Percentiles rank a stretch among this genome's conserved stretches.
phyloP scores from a whole-genome alignment of 768 basidiomycete species.

The Suillus paluster region DNA sequence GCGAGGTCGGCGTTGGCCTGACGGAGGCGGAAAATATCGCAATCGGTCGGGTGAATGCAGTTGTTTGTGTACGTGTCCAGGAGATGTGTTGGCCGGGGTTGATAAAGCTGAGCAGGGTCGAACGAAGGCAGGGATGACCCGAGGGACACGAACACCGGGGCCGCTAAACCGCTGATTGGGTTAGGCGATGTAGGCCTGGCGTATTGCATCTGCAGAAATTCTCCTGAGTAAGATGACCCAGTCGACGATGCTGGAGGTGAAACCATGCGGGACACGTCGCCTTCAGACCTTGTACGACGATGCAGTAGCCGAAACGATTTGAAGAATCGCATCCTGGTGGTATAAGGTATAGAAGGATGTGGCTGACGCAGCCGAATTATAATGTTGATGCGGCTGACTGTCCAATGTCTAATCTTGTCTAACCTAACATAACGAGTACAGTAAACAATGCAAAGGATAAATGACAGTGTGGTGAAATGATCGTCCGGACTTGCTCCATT shows the following conservation, averaged over 20 bases:
- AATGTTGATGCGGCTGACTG: too few relatives aligned
- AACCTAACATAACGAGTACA: neutral
- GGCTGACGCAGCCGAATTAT: neutral
- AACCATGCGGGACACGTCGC: constrained; percentile 37
- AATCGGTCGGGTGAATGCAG: neutral
- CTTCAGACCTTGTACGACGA: constrained; percentile 51
- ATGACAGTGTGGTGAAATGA: neutral
- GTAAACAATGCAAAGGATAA: neutral
- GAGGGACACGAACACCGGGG: constrained; percentile 30
- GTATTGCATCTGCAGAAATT: neutral
- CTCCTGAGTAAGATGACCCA: constrained; percentile 2
- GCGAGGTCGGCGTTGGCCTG: constrained; percentile 24
- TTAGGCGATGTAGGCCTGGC: neutral
- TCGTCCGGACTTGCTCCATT: neutral
- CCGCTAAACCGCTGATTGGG: neutral
- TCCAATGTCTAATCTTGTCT: too few relatives aligned
- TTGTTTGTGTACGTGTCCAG: constrained; percentile 17
- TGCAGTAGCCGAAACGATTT: constrained; percentile 48
- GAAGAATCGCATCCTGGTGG: constrained; percentile 48
- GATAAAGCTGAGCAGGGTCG: constrained; percentile 30
- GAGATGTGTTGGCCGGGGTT: neutral
- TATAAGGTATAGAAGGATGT: neutral
- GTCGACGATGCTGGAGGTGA: neutral
- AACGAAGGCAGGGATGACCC: constrained; percentile 27
- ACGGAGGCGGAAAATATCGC: constrained; percentile 15